These are phyloP conservation scores for Pyrenochaeta sp. DNA, from an alignment of 2,329 filamentous ascomycete genomes.

Conservation along the genomic window DNA sequence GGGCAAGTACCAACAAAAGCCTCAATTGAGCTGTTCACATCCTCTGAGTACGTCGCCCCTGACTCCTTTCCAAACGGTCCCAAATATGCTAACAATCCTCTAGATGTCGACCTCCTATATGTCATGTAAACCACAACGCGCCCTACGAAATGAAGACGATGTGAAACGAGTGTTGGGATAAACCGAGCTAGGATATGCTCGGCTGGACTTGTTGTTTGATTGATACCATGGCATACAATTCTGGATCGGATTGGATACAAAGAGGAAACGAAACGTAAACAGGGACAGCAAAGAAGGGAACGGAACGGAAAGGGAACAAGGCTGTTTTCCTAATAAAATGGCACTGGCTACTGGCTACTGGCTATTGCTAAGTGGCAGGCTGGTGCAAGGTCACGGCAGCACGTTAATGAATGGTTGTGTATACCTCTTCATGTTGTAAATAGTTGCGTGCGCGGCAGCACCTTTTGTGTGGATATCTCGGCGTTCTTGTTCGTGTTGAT, in stretches of 20 bases:
- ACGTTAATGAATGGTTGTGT: conserved; percentile 18
- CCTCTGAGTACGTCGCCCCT: conserved; percentile 78
- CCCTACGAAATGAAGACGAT: background rate
- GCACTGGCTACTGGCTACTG: conserved; percentile 8
- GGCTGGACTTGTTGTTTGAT: background rate
- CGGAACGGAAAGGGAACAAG: no score
- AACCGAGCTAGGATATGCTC: no score
- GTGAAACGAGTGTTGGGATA: no score
- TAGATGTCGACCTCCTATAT: conserved; percentile 54
- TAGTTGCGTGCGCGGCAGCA: conserved; percentile 1
- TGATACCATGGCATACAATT: conserved; percentile 4
- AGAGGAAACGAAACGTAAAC: background rate
- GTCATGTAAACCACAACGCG: conserved; percentile 47
- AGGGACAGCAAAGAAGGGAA: background rate
- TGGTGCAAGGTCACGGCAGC: no score
- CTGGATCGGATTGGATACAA: background rate
- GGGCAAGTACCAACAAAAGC: conserved; percentile 90
- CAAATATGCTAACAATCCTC: conserved; percentile 6
- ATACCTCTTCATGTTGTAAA: conserved; percentile 8
- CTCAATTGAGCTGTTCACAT: conserved; percentile 94
- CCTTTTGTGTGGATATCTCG: no score
- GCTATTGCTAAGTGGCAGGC: no score
- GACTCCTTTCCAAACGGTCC: background rate
- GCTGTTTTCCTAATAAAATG: conserved; percentile 7
- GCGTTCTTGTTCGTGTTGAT: no score